phyloP scores from a whole-genome alignment of 208 protist species.

The Leptomonas seymouri region DNA sequence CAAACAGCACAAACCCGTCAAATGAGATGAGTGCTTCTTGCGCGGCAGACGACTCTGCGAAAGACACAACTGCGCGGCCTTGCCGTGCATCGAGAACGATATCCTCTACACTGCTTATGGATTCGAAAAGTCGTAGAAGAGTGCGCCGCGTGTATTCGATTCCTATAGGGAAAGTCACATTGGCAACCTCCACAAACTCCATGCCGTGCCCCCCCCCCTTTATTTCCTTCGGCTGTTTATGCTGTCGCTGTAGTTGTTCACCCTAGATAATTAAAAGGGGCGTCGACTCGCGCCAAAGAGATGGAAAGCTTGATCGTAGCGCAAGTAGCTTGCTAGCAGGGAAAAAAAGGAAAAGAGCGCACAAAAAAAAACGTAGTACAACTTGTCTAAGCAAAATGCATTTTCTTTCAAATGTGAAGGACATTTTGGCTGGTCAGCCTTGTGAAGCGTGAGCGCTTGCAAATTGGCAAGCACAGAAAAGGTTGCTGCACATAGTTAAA shows the following conservation, averaged over 20 bases:
- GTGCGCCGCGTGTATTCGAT: slow-evolving; percentile 62
- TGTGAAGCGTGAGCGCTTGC: no score
- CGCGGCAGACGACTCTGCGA: slow-evolving; percentile 56
- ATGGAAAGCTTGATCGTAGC: no score
- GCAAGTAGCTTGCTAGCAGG: no score
- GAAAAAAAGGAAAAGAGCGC: no score
- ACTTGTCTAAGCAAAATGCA: no score
- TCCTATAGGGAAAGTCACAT: slow-evolving; percentile 58
- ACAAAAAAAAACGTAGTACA: no score
- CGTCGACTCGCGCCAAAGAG: no score
- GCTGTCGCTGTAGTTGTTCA: background rate
- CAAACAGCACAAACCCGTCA: slow-evolving; percentile 69
- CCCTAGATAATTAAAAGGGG: background rate
- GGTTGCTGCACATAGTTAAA: no score
- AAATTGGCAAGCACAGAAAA: no score
- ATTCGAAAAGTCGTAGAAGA: slow-evolving; percentile 48
- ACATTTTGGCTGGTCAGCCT: no score
- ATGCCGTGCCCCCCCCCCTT: slow-evolving; percentile 18
- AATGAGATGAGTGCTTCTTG: slow-evolving; percentile 73
- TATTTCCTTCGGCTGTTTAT: background rate
- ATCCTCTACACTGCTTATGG: slow-evolving; percentile 51
- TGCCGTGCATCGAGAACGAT: slow-evolving; percentile 55
- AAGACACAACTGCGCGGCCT: slow-evolving; percentile 57
- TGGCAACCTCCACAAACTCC: slow-evolving; percentile 57
- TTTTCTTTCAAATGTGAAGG: no score